Evolutionary conservation across 1,284 basidiomycete species (phyloP).

Genomic region (Ceratobasidium sp.): DNA sequence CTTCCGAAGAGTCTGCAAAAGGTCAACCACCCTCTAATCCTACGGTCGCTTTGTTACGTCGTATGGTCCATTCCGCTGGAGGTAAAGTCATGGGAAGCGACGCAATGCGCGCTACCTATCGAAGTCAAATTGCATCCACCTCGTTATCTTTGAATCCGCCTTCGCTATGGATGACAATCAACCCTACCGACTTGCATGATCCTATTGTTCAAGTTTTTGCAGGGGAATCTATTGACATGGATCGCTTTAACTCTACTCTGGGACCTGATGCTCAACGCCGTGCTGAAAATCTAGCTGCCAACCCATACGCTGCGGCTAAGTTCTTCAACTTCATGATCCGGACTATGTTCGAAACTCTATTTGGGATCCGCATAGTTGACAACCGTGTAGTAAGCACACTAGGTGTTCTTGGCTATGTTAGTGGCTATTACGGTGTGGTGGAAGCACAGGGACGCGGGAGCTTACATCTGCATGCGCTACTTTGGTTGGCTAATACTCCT

Average conservation of each 20-base stretch:
- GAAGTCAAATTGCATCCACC: slow-evolving; percentile 56
- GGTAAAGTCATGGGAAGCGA: slow-evolving; percentile 49
- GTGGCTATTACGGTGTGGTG: no score
- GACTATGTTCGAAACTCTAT: no score
- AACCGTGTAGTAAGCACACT: not conserved
- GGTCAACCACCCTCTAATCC: slow-evolving; percentile 19
- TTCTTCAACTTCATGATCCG: slow-evolving; percentile 62
- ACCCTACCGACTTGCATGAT: slow-evolving; percentile 56
- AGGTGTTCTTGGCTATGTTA: no score
- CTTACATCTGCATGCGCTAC: no score
- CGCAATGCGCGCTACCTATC: slow-evolving; percentile 48
- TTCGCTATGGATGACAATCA: slow-evolving; percentile 55
- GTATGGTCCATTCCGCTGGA: slow-evolving; percentile 36
- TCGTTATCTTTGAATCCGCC: slow-evolving; percentile 48
- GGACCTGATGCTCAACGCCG: slow-evolving; percentile 55
- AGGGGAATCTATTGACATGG: slow-evolving; percentile 60
- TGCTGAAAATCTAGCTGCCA: slow-evolving; percentile 57
- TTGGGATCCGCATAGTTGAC: no score
- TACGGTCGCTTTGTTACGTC: slow-evolving; percentile 18
- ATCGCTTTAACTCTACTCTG: slow-evolving; percentile 54
- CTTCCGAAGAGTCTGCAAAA: slow-evolving; percentile 46
- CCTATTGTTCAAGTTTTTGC: slow-evolving; percentile 60
- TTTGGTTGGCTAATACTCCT: no score
- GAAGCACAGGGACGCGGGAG: no score
- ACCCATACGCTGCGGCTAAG: slow-evolving; percentile 60